Base-by-base conservation (phyloP, 2,329 filamentous ascomycete genomes). In the Orbilia oligospora region DNA sequence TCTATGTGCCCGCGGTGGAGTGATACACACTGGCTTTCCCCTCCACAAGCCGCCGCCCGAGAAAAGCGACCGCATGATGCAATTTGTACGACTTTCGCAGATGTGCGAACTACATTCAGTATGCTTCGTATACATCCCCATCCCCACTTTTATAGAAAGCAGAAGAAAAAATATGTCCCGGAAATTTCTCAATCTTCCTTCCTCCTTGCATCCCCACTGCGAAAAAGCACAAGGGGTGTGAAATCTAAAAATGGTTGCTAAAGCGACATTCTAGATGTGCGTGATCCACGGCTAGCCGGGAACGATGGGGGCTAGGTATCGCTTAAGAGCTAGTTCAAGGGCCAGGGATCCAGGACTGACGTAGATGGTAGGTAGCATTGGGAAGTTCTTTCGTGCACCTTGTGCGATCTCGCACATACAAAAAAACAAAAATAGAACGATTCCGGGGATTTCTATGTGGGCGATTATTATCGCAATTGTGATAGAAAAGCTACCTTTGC, bases 321-420 rank as follows among this genome's bases (percentile, higher is more conserved):
- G 58, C 48, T 30, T 56, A 56, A 68, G 48, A 53, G 33, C 68
- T 53, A 64, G 56, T 56, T 71, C 10, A 22, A 36, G 46, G 33
- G 38, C 51, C 51, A 46, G 70, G 69, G 58, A 55, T 73, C 22
- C 22, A 51, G 41, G 51, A 36, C 51, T 67, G 70, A 73, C 63
- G 70, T 73, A 73, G 70, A 67, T 36, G 56, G 68, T 55, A 72
- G 70, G 70, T 73, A 73, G 51, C 61, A 73, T 73, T 33, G 14
- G 38, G 48, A 38, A 41, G n/a, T 24, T 44, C 36, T n/a, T 44
- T 41, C 5, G 56, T 44, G 36, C 30, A 36, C 53, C 30, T 18
- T 44, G 56, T 10, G 3, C 24, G 14, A 27, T 20, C 48, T n/a
- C 8, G 24, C 27, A 6, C 27, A 3, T 30, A 36, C 1, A 46